Evolutionary conservation across 176 grass and related monocot species (phyloP), one percentile per base, ranked within the genome.

Genomic region (Carex kokanica): DNA sequence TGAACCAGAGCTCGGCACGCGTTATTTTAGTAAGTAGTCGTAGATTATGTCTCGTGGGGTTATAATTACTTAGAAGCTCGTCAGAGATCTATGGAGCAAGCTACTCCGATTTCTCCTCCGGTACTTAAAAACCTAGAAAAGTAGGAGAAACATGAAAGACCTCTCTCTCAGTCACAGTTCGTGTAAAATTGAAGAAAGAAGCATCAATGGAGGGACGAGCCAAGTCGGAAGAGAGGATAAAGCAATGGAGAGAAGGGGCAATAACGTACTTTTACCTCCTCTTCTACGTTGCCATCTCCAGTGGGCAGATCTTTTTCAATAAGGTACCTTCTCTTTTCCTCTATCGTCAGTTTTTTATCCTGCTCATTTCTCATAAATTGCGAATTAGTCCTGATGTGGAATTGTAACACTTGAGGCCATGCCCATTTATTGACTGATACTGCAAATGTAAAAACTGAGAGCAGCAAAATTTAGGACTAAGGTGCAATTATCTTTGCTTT

Each of bases 251-350:
- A 65, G 93, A 95, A 83, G 88, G 89, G 77, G 93, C 79, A 27
- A 64, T 89, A 61, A 95, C 93, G 53, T 95, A 95, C 86, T 84
- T 84, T 61, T 92, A 99, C 88, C 91, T 99, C 86, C 88, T 99
- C 82, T 90, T 99, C 79, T 99, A 99, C 88, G 90, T 99, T 77
- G 89, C 88, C 86, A 86, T 99, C 82, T 99, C 96, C 89, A 85
- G 96, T 81, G 89, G 96, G 34, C 96, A 95, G 91, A 98, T 98
- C 96, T 98, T 98, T 89, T 98, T 98, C 96, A 98, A 98, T 83
- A 98, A 98, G 93, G 96, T 90, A 24, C 23, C 3, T 60, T 23
- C 64, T 7, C 49, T 43, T 47, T 15, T 60, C n/a, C n/a, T n/a
- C n/a, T n/a, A n/a, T n/a, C n/a, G n/a, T n/a, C n/a, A n/a, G n/a